These are phyloP conservation scores for Aspergillus sp. DNA, from an alignment of 2,329 filamentous ascomycete species.

Conservation along the genomic window DNA sequence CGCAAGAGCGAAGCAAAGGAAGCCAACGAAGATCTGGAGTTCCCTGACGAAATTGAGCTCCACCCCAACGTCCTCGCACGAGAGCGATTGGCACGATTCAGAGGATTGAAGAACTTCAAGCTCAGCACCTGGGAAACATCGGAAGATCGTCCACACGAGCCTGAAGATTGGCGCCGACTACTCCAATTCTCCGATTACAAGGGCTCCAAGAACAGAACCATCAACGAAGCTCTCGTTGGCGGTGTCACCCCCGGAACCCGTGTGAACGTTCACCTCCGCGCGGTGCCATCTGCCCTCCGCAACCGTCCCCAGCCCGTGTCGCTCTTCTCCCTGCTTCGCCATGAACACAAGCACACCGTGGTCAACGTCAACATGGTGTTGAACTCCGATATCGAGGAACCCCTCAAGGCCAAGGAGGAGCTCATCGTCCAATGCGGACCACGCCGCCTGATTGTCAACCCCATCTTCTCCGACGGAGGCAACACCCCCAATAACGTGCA, in stretches of 20 bases:
- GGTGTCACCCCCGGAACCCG: slow-evolving; percentile 80
- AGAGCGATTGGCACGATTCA: slow-evolving; percentile 79
- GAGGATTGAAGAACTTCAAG: slow-evolving; percentile 85
- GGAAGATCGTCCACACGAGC: slow-evolving; percentile 81
- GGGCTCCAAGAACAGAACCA: slow-evolving; percentile 68
- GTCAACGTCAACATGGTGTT: slow-evolving; percentile 88
- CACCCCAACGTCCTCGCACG: slow-evolving; percentile 80
- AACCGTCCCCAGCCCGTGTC: slow-evolving; percentile 57
- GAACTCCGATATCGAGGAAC: slow-evolving; percentile 66
- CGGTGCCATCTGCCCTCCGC: slow-evolving; percentile 52
- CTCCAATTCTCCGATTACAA: slow-evolving; percentile 88
- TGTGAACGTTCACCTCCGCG: slow-evolving; percentile 71
- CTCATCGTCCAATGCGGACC: slow-evolving; percentile 88
- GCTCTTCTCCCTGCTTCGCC: slow-evolving; percentile 80
- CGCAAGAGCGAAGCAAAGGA: slow-evolving; percentile 78
- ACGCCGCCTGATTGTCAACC: slow-evolving; percentile 80
- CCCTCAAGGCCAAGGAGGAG: slow-evolving; percentile 88
- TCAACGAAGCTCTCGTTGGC: slow-evolving; percentile 81
- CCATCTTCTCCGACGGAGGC: slow-evolving; percentile 82
- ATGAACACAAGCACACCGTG: slow-evolving; percentile 90
- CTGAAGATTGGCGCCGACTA: slow-evolving; percentile 81
- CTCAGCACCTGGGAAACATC: slow-evolving; percentile 84
- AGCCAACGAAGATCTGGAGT: slow-evolving; percentile 85
- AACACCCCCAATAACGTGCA: slow-evolving; percentile 94
- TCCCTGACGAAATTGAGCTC: slow-evolving; percentile 94